Conservation (phyloP, 805 yeast genomes). For the Yamadazyma nakazawae region DNA sequence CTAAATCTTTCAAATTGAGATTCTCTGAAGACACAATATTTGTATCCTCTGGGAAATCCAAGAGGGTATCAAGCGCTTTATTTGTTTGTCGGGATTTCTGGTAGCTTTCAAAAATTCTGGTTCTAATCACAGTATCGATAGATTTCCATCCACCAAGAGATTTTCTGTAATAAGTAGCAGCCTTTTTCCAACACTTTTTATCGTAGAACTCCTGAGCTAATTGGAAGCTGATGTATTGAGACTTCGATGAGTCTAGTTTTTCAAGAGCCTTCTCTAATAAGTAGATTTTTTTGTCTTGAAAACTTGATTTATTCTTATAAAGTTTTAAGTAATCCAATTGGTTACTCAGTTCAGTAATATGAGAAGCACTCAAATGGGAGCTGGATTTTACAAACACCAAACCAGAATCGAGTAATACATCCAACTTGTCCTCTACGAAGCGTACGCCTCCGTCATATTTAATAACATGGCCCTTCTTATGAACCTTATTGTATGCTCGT, state of each 20-base stretch:
- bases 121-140: not conserved
- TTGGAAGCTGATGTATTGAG: constrained; percentile 4
- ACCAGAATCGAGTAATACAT: constrained; percentile 28
- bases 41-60: not conserved
- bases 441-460: constrained; percentile 34
- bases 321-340: constrained; percentile 10
- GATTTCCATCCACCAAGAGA: constrained; percentile 6
- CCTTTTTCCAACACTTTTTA: constrained; percentile 12
- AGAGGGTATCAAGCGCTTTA: not conserved
- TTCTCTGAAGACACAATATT: not conserved
- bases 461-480: constrained; percentile 12
- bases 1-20: not conserved
- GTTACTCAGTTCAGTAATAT: not conserved
- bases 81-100: not conserved
- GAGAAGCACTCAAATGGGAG: not conserved
- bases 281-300: constrained; percentile 2
- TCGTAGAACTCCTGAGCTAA: constrained; percentile 37
- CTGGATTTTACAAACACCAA: constrained; percentile 21
- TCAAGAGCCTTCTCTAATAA: constrained; percentile 8
- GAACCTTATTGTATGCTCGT: constrained; percentile 13
- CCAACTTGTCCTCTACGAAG: constrained; percentile 22
- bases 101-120: constrained; percentile 7
- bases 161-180: constrained; percentile 16
- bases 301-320: not conserved
- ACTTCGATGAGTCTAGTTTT: not conserved